Evolutionary conservation across 2,329 filamentous ascomycete species (phyloP).

Genomic region (Colletotrichum liriopes): DNA sequence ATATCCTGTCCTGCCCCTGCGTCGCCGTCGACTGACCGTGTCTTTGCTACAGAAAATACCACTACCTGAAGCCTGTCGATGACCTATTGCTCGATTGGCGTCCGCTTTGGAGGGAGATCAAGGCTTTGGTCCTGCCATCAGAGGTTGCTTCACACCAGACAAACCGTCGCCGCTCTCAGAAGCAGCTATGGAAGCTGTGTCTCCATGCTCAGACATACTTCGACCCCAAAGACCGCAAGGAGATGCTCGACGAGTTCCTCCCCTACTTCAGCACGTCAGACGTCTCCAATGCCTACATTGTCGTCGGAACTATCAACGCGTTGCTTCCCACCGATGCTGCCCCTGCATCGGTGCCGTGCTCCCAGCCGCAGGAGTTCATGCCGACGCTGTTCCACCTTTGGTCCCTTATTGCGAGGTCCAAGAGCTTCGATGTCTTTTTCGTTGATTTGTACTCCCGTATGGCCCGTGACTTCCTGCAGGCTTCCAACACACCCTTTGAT

Average conservation of each 20-base stretch:
- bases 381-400: conserved; percentile 97
- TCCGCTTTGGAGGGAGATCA: conserved; percentile 93
- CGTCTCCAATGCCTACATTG: conserved; percentile 91
- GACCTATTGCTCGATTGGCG: conserved; percentile 95
- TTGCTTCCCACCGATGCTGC: conserved; percentile 88
- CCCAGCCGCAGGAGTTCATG: conserved; percentile 90
- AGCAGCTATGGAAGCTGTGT: conserved; percentile 87
- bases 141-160: conserved; percentile 80
- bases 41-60: conserved; percentile 79
- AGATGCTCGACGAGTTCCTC: conserved; percentile 85
- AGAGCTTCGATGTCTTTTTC: conserved; percentile 87
- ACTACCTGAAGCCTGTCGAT: conserved; percentile 91
- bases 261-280: conserved; percentile 96
- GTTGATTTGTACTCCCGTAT: conserved; percentile 92
- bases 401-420: conserved; percentile 93
- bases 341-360: conserved; percentile 78
- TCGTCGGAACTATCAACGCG: conserved; percentile 88
- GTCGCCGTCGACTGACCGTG: not conserved
- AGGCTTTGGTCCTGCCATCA: conserved; percentile 87
- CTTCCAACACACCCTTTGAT: conserved; percentile 83
- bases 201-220: conserved; percentile 94
- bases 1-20: conserved; percentile 13
- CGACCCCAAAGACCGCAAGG: conserved; percentile 86
- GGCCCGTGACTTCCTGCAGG: conserved; percentile 85
- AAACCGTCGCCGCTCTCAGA: conserved; percentile 69